Base-by-base conservation (phyloP, 192 early-diverging fungal genomes). In the Coemansia umbellata region DNA sequence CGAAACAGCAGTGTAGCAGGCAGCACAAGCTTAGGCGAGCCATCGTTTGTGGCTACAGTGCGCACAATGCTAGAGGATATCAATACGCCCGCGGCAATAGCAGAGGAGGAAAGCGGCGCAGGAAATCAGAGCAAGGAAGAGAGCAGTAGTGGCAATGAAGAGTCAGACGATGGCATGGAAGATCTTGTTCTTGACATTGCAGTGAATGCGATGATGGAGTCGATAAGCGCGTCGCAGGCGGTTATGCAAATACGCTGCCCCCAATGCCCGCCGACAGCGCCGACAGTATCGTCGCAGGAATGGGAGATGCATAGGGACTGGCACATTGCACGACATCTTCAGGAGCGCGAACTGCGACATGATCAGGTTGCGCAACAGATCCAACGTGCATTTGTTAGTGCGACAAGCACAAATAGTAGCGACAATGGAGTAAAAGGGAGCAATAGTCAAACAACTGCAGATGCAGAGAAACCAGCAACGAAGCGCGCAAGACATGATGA, bases 281-380 rank as follows among this genome's bases (percentile, higher is more conserved):
- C 60, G 9, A 31, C 62, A 4, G 42, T 76, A 1, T 40, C 58
- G 23, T 69, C 66, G 44, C 36, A 28, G 8, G 73, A 69, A 24
- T 76, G 73, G 73, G 66, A 61, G 26, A 76, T 62, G 8, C 73
- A 76, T 32, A 27, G 66, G 17, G 73, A 76, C 49, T 76, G 73
- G 73, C 73, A 76, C 47, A 60, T 76, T 47, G 73, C 73, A 4
- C 49, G 67, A 8, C 44, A 61, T n/a, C 26, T 76, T 36, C 73
- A 76, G 28, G 73, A 69, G 35, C 57, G 66, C 14, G 73, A 76
- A 42, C 31, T 76, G 44, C 57, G 62, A 0, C 58, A 69, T 53
- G 73, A 76, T 5, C 53, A 17, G 10, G 66, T 57, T 1, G 53
- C 62, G 1, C 32, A 49, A 41, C 66, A 69, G 22, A 19, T 76